Evolutionary conservation across 2,329 filamentous ascomycete species (phyloP), one percentile per base, ranked within the genome.

Genomic region (Arachnomyces sp.): DNA sequence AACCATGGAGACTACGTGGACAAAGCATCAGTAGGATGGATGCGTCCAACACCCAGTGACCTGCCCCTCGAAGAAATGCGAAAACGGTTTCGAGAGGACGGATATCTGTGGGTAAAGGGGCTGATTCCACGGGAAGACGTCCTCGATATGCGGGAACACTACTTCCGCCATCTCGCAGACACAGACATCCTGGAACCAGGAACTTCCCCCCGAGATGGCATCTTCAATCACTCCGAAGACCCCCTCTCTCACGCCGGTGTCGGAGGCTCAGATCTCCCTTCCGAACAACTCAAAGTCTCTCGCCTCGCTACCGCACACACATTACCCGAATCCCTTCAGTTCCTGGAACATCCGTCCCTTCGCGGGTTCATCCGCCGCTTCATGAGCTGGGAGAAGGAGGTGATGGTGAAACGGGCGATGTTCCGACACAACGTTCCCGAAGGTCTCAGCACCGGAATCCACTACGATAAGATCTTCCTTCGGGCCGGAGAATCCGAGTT

Each of bases 391-490:
- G 47, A 61, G 12, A 45, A 57, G 17, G 60, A 66, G 17, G 51
- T 59, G 3, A 42, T 64, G 7, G 44, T 57, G 3, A 45, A 52
- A 31, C 50, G 63, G n/a, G 61, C 62, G 1, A 52, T 68, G 49
- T 47, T 66, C 18, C 52, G 65, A 3, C 62, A 67, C 44, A 66
- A 65, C 38, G 58, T 63, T 8, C 63, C 63, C 1, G 46, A 54
- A 14, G 60, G 60, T 5, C 38, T 56, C 11, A 56, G 56, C 31
- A 67, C 62, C 1, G 63, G 62, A 3, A 57, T 67, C 3, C 65
- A 69, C 44, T 67, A 68, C 46, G 65, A 68, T 42, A 55, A 62
- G 32, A 50, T 64, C 30, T 69, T 68, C 44, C 54, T 69, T 4
- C 55, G 65, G 12, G 59, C 50, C 12, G 63, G 64, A 4, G 54